Base-by-base conservation (phyloP, 75 land plant species). In the Picea sitchensis region DNA sequence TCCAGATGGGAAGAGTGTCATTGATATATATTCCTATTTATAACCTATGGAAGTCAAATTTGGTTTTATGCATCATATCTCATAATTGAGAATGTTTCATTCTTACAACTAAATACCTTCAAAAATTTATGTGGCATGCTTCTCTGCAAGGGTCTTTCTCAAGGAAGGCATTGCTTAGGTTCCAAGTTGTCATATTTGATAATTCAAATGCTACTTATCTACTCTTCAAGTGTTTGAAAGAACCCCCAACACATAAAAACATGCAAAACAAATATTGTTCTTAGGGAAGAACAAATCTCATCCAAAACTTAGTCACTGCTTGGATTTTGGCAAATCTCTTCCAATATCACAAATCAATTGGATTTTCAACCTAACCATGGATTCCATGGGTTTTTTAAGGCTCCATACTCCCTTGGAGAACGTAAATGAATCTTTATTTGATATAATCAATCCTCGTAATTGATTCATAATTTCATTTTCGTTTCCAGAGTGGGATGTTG, bases 191-290 rank as follows among this genome's bases (percentile, higher is more conserved):
- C 85, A 87, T 82, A 82, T 89, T 85, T 91, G 88, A 88, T 84
- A 84, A 91, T 83, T 73, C 76, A 74, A 71, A 80, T 87, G 86
- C 78, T 86, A 87, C 90, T 86, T 77, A 89, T 91, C 87, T 87
- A 86, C 88, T 92, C 81, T 87, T 84, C 84, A 56, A 83, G 84
- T 86, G 85, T 89, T 85, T 89, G 86, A 87, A 84, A 85, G 81
- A 77, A 91, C 94, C 88, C 87, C 83, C 83, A 83, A 89, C 83
- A 86, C 86, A 89, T 89, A 82, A 84, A 84, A 89, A 79, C 88
- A 86, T 11, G 58, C 59, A 14, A 86, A 84, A 5, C 91, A 89
- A 59, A 89, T 89, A 83, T 78, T 73, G 26, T 23, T 89, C 59
- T 74, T 89, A 79, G 88, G 91, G 51, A 85, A 92, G 82, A 92